Evolutionary conservation across 1,284 basidiomycete species (phyloP).

Genomic region (Cryptococcus jaspeensis): DNA sequence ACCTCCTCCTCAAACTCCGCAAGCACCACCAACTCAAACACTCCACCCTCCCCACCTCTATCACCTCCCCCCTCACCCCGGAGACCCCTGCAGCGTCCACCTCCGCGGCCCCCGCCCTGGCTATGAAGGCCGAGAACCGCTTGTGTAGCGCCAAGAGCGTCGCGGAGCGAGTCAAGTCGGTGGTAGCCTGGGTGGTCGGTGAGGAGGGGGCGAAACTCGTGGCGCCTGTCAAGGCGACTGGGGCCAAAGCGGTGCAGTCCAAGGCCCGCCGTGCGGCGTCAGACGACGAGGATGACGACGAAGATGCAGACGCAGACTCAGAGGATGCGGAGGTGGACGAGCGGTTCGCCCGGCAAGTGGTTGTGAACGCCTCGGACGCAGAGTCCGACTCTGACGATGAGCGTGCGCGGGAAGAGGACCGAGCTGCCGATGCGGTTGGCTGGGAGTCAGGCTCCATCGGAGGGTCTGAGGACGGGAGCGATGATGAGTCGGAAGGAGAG

Average conservation of each 20-base stretch:
- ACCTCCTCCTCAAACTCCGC: conserved; percentile 67
- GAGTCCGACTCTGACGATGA: conserved; percentile 17
- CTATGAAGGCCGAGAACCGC: conserved; percentile 67
- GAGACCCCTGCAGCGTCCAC: conserved; percentile 8
- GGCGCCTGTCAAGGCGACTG: conserved; percentile 9
- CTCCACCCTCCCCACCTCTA: conserved; percentile 46
- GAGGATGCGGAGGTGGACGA: conserved; percentile 8
- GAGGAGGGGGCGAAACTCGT: conserved; percentile 45
- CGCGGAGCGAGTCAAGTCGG: conserved; percentile 60
- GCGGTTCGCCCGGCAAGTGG: conserved; percentile 4
- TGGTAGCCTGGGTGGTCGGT: conserved; percentile 55
- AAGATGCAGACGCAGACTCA: conserved; percentile 7
- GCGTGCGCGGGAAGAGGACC: conserved; percentile 37
- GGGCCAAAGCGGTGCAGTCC: conserved; percentile 12
- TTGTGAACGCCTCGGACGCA: conserved; percentile 6
- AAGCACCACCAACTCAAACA: conserved; percentile 62
- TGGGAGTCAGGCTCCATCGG: conserved; percentile 59
- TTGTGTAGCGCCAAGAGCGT: conserved; percentile 74
- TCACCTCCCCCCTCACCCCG: conserved; percentile 30
- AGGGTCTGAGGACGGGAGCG: conserved; percentile 16
- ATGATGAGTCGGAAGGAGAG: conserved; percentile 30
- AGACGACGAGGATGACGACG: conserved; percentile 9
- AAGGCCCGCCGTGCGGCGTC: conserved; percentile 18
- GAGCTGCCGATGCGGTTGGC: conserved; percentile 53
- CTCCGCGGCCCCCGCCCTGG: conserved; percentile 27